phyloP scores from a whole-genome alignment of 306 rosid species.

The Trifolium dubium region DNA sequence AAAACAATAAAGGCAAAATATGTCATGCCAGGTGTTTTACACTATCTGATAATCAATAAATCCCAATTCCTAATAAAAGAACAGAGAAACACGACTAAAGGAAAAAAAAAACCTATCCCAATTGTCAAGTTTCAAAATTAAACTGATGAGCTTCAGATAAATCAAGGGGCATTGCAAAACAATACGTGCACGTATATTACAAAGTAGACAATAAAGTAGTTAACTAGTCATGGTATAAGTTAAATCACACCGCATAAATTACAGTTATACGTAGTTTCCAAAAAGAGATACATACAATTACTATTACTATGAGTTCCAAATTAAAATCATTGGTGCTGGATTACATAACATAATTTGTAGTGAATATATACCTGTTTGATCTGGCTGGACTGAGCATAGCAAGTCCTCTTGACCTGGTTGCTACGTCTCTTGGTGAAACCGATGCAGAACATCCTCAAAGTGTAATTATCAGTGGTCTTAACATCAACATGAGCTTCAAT shows the following conservation, averaged over 20 bases:
- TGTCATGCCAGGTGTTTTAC: neutral
- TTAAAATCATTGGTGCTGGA: neutral
- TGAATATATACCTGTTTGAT: conserved; percentile 65
- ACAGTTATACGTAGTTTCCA: neutral
- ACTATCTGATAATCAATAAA: neutral
- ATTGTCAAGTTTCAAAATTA: neutral
- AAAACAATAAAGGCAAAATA: neutral
- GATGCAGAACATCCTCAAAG: conserved; percentile 88
- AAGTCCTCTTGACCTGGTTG: conserved; percentile 92
- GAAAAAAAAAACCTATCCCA: neutral
- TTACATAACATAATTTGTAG: neutral
- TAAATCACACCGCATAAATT: neutral
- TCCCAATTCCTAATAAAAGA: too few relatives aligned
- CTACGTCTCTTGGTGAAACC: conserved; percentile 88
- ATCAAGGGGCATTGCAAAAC: neutral
- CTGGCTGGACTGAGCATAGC: conserved; percentile 93
- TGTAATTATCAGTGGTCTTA: conserved; percentile 82
- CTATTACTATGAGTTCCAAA: neutral
- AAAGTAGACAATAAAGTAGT: neutral
- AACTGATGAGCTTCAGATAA: neutral
- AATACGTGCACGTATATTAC: neutral
- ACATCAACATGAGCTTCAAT: conserved; percentile 97
- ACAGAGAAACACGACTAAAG: neutral
- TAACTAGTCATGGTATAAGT: neutral
- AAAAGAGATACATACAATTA: neutral